These are phyloP conservation scores for Myxozyma sirexii DNA, from an alignment of 805 yeast genomes.

Conservation along the genomic window DNA sequence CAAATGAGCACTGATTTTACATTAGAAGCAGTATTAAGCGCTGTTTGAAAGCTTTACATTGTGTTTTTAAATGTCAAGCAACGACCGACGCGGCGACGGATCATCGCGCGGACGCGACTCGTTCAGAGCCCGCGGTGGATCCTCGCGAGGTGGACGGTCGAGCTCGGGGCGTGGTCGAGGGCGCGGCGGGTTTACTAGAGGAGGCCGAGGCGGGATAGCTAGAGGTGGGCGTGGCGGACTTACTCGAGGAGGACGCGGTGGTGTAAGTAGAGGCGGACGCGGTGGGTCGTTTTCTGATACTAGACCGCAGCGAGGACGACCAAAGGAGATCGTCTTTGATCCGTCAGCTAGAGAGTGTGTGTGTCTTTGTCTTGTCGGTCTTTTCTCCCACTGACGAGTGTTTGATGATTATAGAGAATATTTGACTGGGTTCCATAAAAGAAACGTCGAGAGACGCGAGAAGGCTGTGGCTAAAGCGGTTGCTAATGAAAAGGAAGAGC, in stretches of 20 bases:
- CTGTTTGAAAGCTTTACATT: no score
- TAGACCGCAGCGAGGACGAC: slow-evolving; percentile 10
- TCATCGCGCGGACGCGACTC: not conserved
- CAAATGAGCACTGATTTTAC: not conserved
- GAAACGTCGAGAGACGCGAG: slow-evolving; percentile 86
- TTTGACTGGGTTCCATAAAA: slow-evolving; percentile 92
- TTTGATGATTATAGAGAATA: slow-evolving; percentile 53
- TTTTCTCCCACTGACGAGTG: not conserved
- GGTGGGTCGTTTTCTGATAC: slow-evolving; percentile 4
- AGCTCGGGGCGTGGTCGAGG: not conserved
- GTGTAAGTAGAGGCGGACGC: not conserved
- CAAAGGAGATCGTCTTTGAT: slow-evolving; percentile 75
- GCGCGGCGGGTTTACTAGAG: not conserved
- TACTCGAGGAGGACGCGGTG: not conserved
- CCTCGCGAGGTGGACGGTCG: slow-evolving; percentile 1
- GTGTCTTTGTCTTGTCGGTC: no score
- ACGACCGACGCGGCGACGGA: not conserved
- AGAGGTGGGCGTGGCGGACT: not conserved
- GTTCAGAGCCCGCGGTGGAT: slow-evolving; percentile 9
- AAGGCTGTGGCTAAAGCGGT: slow-evolving; percentile 74
- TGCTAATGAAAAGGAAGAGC: slow-evolving; percentile 73
- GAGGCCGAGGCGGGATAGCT: not conserved
- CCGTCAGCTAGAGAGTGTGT: slow-evolving; percentile 63
- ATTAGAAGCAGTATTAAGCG: not conserved
- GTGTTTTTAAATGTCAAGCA: no score